Evolutionary conservation across 2,329 filamentous ascomycete genomes (phyloP).

Genomic region (Sclerotinia trifoliorum): DNA sequence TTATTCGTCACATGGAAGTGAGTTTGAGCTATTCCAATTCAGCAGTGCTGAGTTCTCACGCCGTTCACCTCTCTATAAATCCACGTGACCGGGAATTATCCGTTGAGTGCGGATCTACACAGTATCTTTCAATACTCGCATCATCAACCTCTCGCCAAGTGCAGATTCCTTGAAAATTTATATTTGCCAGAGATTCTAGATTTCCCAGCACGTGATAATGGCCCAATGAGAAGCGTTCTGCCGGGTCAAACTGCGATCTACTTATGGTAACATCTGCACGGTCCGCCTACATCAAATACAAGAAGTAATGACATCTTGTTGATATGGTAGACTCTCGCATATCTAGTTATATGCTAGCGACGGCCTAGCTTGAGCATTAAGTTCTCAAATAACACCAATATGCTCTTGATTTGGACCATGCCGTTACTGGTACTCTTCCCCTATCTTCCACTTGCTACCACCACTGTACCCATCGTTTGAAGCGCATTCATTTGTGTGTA

Average conservation of each 20-base stretch:
- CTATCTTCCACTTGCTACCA: not conserved
- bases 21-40: not conserved
- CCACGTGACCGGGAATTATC: not conserved
- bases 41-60: not conserved
- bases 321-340: not conserved
- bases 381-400: not conserved
- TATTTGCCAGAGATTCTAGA: not conserved
- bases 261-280: slow-evolving; percentile 1
- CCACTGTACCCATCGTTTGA: not conserved
- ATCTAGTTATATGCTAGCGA: not conserved
- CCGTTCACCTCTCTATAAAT: not conserved
- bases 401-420: not conserved
- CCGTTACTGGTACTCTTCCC: not conserved
- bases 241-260: not conserved
- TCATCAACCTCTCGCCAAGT: not conserved
- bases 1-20: not conserved
- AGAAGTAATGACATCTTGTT: not conserved
- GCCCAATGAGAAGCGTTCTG: not conserved
- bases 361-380: not conserved
- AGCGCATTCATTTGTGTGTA: no score
- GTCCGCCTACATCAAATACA: not conserved
- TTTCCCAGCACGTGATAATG: not conserved
- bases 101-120: not conserved
- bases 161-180: not conserved
- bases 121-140: not conserved